These are phyloP conservation scores for Kodamaea suecica DNA, from an alignment of 1,139 yeast species.

Conservation along the genomic window DNA sequence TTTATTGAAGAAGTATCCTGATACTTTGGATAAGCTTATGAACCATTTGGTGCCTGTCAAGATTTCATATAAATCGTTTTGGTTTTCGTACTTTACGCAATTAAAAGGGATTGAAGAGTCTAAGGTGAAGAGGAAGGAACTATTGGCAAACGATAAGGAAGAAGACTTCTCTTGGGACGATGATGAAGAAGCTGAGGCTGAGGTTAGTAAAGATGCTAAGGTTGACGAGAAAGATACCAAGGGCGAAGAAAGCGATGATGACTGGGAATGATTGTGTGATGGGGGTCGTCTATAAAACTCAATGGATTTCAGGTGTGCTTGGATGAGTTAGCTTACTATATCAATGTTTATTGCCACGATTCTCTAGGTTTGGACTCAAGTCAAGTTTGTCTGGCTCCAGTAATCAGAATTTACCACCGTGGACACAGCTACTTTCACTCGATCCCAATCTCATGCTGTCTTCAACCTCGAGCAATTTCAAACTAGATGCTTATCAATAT, in stretches of 20 bases:
- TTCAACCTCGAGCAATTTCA: no score
- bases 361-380: no score
- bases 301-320: no score
- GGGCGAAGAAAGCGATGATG: conserved; percentile 7
- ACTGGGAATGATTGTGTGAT: conserved; percentile 12
- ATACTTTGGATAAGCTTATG: conserved; percentile 55
- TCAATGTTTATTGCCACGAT: no score
- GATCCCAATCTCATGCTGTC: no score
- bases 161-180: conserved; percentile 60
- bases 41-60: conserved; percentile 65
- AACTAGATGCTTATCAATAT: no score
- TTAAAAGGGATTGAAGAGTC: conserved; percentile 54
- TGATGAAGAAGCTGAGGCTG: conserved; percentile 52
- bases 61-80: conserved; percentile 60
- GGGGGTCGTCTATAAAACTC: no score
- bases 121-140: conserved; percentile 64
- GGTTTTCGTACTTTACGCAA: conserved; percentile 69
- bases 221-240: conserved; percentile 14
- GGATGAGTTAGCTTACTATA: no score
- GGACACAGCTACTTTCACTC: no score
- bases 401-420: no score
- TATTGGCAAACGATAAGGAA: conserved; percentile 45
- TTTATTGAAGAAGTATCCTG: conserved; percentile 47
- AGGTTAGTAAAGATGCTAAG: conserved; percentile 21
- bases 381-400: no score